Percentiles rank a stretch among this genome's conserved stretches.
These are phyloP conservation scores for Zygosaccharomyces pseudorouxii DNA, from an alignment of 805 yeast genomes.

Conservation along the genomic window DNA sequence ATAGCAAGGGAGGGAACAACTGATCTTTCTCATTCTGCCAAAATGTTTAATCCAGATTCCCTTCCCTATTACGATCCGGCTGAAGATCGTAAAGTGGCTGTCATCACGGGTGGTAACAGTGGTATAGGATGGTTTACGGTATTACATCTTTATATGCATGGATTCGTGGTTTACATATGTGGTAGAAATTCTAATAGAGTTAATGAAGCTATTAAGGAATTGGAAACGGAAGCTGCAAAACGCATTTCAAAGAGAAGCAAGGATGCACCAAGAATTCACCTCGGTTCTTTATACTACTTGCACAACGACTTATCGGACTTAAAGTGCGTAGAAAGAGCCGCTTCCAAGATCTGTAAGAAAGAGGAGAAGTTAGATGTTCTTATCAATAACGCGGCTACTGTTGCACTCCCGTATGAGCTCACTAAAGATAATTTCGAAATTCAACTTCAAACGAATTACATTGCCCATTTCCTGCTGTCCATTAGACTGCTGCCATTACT, in stretches of 20 bases:
- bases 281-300: slow-evolving; percentile 35
- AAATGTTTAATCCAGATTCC: slow-evolving; percentile 41
- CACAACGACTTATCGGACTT: slow-evolving; percentile 53
- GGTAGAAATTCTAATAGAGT: slow-evolving; percentile 61
- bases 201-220: slow-evolving; percentile 50
- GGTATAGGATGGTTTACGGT: slow-evolving; percentile 80
- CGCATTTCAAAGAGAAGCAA: slow-evolving; percentile 9
- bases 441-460: slow-evolving; percentile 73
- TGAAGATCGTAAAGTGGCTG: slow-evolving; percentile 53
- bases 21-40: not conserved
- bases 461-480: slow-evolving; percentile 70
- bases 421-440: slow-evolving; percentile 73
- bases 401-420: slow-evolving; percentile 63
- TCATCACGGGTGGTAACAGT: slow-evolving; percentile 77
- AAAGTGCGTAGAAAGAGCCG: slow-evolving; percentile 46
- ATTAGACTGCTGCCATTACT: slow-evolving; percentile 52
- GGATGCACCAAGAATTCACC: slow-evolving; percentile 7
- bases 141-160: slow-evolving; percentile 72
- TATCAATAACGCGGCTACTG: slow-evolving; percentile 74
- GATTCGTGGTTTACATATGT: slow-evolving; percentile 67
- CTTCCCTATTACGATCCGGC: slow-evolving; percentile 61
- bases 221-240: slow-evolving; percentile 48
- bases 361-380: slow-evolving; percentile 56
- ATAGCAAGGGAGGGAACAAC: not conserved
- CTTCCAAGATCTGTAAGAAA: slow-evolving; percentile 39